Percentiles rank a stretch among this genome's conserved stretches.
phyloP scores from a whole-genome alignment of 106 monocot genomes.

The Platanthera zijinensis region DNA sequence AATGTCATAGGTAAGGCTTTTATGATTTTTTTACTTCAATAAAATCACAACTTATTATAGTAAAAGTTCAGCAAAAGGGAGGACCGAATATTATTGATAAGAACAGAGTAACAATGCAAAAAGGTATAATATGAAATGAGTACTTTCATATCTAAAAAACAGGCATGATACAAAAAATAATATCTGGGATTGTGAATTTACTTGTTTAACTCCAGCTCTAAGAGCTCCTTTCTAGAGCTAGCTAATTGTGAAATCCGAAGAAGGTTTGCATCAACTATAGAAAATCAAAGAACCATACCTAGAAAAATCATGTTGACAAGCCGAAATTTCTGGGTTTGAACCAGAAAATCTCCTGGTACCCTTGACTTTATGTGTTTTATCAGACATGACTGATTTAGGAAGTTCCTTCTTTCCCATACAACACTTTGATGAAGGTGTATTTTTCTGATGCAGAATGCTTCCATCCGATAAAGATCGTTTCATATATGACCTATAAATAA shows the following conservation, averaged over 20 bases:
- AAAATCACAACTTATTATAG: neutral
- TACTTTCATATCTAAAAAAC: neutral
- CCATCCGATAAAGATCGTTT: slow-evolving; percentile 84
- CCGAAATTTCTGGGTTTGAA: slow-evolving; percentile 52
- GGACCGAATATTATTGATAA: no score
- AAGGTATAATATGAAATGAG: neutral
- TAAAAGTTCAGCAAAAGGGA: neutral
- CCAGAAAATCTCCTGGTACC: slow-evolving; percentile 21
- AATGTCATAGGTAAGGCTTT: neutral
- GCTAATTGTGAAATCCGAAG: neutral
- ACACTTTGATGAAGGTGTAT: slow-evolving; percentile 15
- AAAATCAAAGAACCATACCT: slow-evolving; percentile 26
- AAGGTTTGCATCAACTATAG: neutral
- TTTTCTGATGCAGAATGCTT: slow-evolving; percentile 40
- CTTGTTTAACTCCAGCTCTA: neutral
- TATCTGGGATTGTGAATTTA: neutral
- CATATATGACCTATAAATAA: slow-evolving; percentile 56
- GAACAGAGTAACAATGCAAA: neutral
- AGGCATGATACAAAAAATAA: neutral
- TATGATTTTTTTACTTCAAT: neutral
- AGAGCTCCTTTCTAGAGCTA: neutral
- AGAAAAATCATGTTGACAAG: slow-evolving; percentile 32
- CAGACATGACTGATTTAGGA: slow-evolving; percentile 21
- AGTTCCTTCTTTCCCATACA: slow-evolving; percentile 18
- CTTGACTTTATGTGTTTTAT: slow-evolving; percentile 13